These are phyloP conservation scores for Francoa sonchifolia DNA, from an alignment of 441 rosid genomes.

Conservation along the genomic window DNA sequence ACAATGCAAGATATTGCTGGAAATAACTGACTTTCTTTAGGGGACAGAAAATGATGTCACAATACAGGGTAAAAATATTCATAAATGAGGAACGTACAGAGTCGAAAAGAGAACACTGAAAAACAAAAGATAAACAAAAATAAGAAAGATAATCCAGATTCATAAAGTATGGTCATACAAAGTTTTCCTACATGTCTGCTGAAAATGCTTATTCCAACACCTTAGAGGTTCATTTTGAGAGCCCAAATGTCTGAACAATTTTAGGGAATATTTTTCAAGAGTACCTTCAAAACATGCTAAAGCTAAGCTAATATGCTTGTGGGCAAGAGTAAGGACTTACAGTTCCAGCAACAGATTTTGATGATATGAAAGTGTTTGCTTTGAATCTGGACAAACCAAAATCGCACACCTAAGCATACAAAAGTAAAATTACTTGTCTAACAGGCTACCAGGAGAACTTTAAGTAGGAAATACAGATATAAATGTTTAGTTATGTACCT, in stretches of 20 bases:
- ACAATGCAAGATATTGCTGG: constrained; percentile 18
- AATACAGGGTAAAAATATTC: neutral
- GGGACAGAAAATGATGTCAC: neutral
- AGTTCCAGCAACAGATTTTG: constrained; percentile 96
- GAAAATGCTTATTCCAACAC: neutral
- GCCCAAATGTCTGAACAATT: no score
- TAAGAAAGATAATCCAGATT: neutral
- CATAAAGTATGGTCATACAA: neutral
- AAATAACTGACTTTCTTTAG: constrained; percentile 15
- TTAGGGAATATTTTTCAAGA: no score
- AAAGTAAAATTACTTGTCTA: constrained; percentile 8
- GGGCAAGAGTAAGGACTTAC: constrained; percentile 32
- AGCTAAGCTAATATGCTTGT: neutral
- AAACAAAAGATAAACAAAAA: neutral
- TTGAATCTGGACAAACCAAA: constrained; percentile 95
- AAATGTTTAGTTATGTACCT: constrained; percentile 33
- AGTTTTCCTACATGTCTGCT: neutral
- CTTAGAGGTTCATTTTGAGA: neutral
- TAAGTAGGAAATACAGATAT: neutral
- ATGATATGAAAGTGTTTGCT: constrained; percentile 77
- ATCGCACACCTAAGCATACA: constrained; percentile 63
- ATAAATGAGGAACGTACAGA: neutral
- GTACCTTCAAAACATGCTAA: neutral
- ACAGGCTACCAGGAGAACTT: neutral
- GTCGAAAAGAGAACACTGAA: no score